Evolutionary conservation across 108 stramenopile genomes (phyloP), one percentile per base, ranked within the genome.

Genomic region (Skeletonema costatum): DNA sequence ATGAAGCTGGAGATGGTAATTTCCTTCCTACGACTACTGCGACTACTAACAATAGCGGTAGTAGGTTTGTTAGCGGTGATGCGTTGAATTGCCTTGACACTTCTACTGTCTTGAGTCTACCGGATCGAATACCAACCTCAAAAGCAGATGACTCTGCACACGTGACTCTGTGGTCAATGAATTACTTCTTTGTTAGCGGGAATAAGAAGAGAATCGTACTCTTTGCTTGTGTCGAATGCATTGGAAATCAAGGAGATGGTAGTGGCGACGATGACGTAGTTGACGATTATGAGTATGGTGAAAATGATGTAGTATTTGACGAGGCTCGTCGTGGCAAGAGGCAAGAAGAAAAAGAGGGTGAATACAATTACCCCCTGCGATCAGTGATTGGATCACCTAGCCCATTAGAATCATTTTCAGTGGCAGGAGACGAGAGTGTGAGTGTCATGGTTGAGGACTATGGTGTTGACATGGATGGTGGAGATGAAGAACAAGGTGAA

Each of bases 141-240:
- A 70, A 63, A 48, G 50, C 75, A 61, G 75, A 68, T 13, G 66
- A 67, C 17, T 42, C 75, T 48, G 67, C 75, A 31, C 75, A 68
- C 31, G 75, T 70, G 39, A 81, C 85, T 13, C 77, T 98, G 12
- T 98, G 97, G 97, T 87, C 87, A 38, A 97, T 98, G 84, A 94
- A 98, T 70, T 96, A 92, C 63, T 96, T 98, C 86, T 97, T 98
- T 80, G 94, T 96, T 10, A 97, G 96, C 80, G 94, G 95, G 39
- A 72, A 79, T 30, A 77, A 92, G 71, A 93, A 96, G 80, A 83
- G 97, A 58, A 92, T 98, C 53, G 77, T 97, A 12, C 87, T 96
- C 58, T 95, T 98, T 56, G 87, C 93, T 32, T 98, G 97, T 79
- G 90, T 91, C 7, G 89, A 93, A 73, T 86, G 77, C 21, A 92